Conservation (phyloP, 805 yeast genomes). For the Pichia cabralensis region DNA sequence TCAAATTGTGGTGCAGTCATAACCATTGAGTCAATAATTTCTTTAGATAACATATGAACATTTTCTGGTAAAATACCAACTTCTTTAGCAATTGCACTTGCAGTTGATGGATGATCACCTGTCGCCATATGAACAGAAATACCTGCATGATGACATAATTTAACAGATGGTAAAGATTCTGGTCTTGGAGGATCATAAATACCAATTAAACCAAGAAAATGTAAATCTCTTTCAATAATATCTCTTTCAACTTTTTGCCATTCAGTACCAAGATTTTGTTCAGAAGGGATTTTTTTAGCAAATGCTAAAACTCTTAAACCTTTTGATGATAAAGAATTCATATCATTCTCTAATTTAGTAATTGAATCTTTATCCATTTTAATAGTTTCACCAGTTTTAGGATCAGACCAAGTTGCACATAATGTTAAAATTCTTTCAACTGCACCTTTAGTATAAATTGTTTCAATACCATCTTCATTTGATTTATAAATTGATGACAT, state of each 20-base stretch:
- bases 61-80: conserved; percentile 66
- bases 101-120: conserved; percentile 75
- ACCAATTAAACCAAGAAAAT: conserved; percentile 61
- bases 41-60: conserved; percentile 42
- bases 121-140: conserved; percentile 75
- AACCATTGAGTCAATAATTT: conserved; percentile 54
- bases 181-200: conserved; percentile 73
- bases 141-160: conserved; percentile 62
- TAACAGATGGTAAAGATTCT: conserved; percentile 58
- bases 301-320: conserved; percentile 70
- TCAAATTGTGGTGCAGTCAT: conserved; percentile 73
- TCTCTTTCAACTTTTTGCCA: conserved; percentile 30
- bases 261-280: conserved; percentile 14
- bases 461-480: conserved; percentile 19
- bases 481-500: conserved; percentile 54
- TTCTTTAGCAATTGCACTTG: conserved; percentile 70
- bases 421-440: conserved; percentile 56
- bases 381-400: conserved; percentile 21
- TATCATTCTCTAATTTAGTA: conserved; percentile 38
- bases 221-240: conserved; percentile 41
- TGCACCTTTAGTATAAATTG: conserved; percentile 58
- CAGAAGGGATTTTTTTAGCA: conserved; percentile 35
- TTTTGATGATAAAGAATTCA: conserved; percentile 48
- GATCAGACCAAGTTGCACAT: conserved; percentile 45
- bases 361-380: conserved; percentile 34